Base-by-base conservation (phyloP, 73 alveolate genomes). In the Uronychia setigera region DNA sequence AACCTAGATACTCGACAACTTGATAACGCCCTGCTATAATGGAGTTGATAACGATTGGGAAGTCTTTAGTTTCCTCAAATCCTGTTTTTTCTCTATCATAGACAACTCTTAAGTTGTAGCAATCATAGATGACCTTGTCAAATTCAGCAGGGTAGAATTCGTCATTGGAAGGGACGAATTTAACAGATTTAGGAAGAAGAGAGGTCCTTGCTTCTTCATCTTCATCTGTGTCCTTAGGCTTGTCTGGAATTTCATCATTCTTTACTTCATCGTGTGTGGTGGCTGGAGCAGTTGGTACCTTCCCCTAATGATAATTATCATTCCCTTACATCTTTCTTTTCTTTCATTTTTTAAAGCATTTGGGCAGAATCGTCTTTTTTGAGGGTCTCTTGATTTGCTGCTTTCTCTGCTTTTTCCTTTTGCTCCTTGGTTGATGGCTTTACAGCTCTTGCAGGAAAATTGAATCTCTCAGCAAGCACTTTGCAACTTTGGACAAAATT, bases 71-170 rank as follows among this genome's bases (percentile, higher is more conserved):
- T 85, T 98, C 99, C 91, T 98, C 99, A 82, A 98, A 98, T 58
- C 99, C 99, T 0, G 99, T 98, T 93, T 98, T 98, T 91, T 99
- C 99, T 80, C 99, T 96, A 88, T 99, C 99, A 79, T 96, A 98
- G 26, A 99, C 99, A 25, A 99, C 99, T 76, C 98, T 96, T 80
- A 98, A 93, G 81, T 97, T 94, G 94, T 96, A 98, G 94, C 99
- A 98, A 95, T 98, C 99, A 84, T 95, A 98, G 35, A 98, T 95
- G 67, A 92, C 98, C 5, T 96, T 96, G 82, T 98, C 98, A 94
- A 96, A 97, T 88, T 96, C 99, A 29, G 99, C 99, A 14, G 99
- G 99, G 91, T 98, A 98, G 91, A 96, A 97, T 46, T 94, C 97
- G 86, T 98, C 99, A 32, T 98, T 97, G 78, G 97, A 87, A 26